Conservation (phyloP, 768 basidiomycete species). For the Leccinum boreale region DNA sequence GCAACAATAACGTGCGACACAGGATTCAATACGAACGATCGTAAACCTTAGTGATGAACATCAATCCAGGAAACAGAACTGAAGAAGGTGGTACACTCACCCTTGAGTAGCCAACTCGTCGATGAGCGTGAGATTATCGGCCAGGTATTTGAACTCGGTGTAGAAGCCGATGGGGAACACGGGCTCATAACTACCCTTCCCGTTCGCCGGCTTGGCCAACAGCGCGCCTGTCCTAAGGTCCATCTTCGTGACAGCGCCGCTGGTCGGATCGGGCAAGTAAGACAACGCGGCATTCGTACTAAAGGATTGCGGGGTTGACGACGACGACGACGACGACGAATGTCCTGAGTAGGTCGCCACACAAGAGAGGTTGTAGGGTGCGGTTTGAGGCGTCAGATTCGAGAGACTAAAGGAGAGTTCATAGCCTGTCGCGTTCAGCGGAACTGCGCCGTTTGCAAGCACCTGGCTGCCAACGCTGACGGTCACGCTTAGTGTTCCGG, state of each 20-base stretch:
- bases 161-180: slow-evolving; percentile 46
- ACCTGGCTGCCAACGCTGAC: slow-evolving; percentile 43
- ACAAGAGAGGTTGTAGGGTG: slow-evolving; percentile 31
- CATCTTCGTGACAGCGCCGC: slow-evolving; percentile 55
- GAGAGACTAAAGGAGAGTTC: slow-evolving; percentile 47
- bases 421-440: slow-evolving; percentile 49
- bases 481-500: slow-evolving; percentile 37
- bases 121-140: slow-evolving; percentile 19
- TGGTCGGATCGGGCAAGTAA: slow-evolving; percentile 45
- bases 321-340: slow-evolving; percentile 39
- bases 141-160: slow-evolving; percentile 39
- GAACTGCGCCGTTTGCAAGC: slow-evolving; percentile 44
- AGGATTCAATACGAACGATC: slow-evolving; percentile 29
- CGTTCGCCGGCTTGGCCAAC: slow-evolving; percentile 47
- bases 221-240: slow-evolving; percentile 56
- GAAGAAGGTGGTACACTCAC: slow-evolving; percentile 11
- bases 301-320: slow-evolving; percentile 36
- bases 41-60: slow-evolving; percentile 7
- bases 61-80: neutral
- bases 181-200: slow-evolving; percentile 45
- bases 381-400: slow-evolving; percentile 38
- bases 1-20: neutral
- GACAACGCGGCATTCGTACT: slow-evolving; percentile 41
- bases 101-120: slow-evolving; percentile 32
- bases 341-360: slow-evolving; percentile 19